Evolutionary conservation across 129 eudicot species (phyloP), one percentile per base, ranked within the genome.

Genomic region (Centrapalus pauciflorus): DNA sequence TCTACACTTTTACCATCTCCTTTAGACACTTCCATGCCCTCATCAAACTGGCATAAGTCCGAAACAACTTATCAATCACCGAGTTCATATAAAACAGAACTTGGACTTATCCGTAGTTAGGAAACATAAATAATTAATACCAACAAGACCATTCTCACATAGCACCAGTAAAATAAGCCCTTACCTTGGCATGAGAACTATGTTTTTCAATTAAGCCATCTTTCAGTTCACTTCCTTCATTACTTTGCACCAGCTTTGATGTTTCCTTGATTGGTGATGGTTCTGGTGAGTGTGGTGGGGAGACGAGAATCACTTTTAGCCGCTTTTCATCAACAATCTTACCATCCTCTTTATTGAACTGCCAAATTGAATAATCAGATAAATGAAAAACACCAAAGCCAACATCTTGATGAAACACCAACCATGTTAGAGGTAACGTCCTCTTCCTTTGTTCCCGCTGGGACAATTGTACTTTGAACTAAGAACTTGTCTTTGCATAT

Each of bases 401-500:
- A 60, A 46, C 10, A 67, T 70, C 40, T 46, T 55, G 7, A 54
- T 28, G 29, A 46, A 55, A 25, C 35, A 72, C 76, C n/a, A 61
- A 86, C 93, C 88, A 76, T 80, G 60, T 67, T 71, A 70, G 88
- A 66, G 17, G 85, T 77, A 27, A 86, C 73, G 35, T 81, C 84
- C 61, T 81, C 82, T 49, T 85, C 90, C 64, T 46, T 45, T 51
- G 82, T 81, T 17, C 80, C 90, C 55, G 55, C 87, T 32, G 87
- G 62, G 23, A 85, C 90, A 58, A 64, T 26, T 13, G 84, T 66
- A 73, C 84, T 81, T 67, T 84, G 88, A 79, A 87, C 78, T 76
- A 81, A 73, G 61, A 87, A 87, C 74, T 87, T 87, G 86, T 87
- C 95, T 72, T 78, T 84, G 82, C 88, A 84, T 11, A 60, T 55